These are phyloP conservation scores for Pseudotulostoma volvatum DNA, from an alignment of 495 filamentous ascomycete genomes.

Conservation along the genomic window DNA sequence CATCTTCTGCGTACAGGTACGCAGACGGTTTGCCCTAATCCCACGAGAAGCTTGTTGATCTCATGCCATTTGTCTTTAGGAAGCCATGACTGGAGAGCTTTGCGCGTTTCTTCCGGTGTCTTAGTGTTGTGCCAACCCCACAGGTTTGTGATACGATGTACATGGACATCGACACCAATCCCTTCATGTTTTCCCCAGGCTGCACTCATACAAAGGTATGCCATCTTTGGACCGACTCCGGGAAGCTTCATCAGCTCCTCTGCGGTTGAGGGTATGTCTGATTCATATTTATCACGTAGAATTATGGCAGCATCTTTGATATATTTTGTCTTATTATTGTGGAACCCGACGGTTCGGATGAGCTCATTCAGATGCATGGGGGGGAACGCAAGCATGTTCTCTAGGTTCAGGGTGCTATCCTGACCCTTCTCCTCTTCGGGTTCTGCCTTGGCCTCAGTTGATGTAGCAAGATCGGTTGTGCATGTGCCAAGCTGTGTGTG, in stretches of 20 bases:
- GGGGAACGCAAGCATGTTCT: constrained; percentile 61
- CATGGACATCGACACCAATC: constrained; percentile 53
- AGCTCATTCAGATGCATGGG: constrained; percentile 56
- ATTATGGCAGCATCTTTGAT: constrained; percentile 65
- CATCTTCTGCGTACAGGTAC: constrained; percentile 64
- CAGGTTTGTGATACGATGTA: constrained; percentile 83
- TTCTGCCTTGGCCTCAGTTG: constrained; percentile 4
- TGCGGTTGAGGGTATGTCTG: constrained; percentile 73
- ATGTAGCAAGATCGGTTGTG: constrained; percentile 4
- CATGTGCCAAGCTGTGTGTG: constrained; percentile 50
- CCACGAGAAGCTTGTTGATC: constrained; percentile 85
- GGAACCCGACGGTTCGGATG: constrained; percentile 78
- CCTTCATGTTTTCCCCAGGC: constrained; percentile 47
- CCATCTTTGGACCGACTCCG: constrained; percentile 96
- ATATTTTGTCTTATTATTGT: constrained; percentile 89
- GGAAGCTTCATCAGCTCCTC: constrained; percentile 66
- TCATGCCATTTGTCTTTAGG: constrained; percentile 82
- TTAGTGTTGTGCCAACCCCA: constrained; percentile 88
- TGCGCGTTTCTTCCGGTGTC: constrained; percentile 71
- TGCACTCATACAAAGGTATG: constrained; percentile 69
- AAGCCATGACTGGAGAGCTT: constrained; percentile 65
- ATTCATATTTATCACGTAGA: constrained; percentile 46
- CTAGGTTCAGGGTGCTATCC: constrained; percentile 47
- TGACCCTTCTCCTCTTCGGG: constrained; percentile 12
- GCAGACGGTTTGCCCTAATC: constrained; percentile 79